Evolutionary conservation across 257 asterid genomes (phyloP).

Genomic region (Osmanthus fragrans): DNA sequence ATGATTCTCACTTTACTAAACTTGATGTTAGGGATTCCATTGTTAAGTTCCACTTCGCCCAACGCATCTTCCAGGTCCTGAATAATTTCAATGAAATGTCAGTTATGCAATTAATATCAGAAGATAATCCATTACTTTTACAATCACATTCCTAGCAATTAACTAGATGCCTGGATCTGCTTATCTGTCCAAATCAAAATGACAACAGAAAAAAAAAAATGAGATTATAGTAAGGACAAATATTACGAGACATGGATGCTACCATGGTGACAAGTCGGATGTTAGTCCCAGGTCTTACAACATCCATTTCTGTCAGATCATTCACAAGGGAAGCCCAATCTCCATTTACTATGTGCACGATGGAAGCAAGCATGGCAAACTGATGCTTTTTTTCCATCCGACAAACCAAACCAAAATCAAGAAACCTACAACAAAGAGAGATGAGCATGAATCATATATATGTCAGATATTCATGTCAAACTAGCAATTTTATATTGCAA

Average conservation of each 20-base stretch:
- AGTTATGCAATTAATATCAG: conserved; percentile 13
- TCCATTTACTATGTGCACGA: conserved; percentile 86
- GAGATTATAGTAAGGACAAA: conserved; percentile 11
- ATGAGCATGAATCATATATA: conserved; percentile 18
- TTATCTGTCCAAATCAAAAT: conserved; percentile 7
- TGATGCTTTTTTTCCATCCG: conserved; percentile 97
- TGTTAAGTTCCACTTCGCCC: conserved; percentile 62
- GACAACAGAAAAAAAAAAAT: neutral
- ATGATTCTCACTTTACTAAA: conserved; percentile 81
- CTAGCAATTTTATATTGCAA: neutral
- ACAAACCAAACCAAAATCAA: conserved; percentile 96
- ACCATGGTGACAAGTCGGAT: conserved; percentile 79
- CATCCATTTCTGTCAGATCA: conserved; percentile 86
- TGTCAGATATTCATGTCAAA: conserved; percentile 16
- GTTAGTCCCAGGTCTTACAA: conserved; percentile 81
- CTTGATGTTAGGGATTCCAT: conserved; percentile 78
- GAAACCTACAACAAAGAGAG: conserved; percentile 55
- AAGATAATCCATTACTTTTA: neutral
- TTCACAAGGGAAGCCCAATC: conserved; percentile 90
- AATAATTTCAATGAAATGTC: conserved; percentile 30
- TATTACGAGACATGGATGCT: conserved; percentile 31
- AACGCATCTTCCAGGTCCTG: conserved; percentile 86
- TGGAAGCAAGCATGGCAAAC: conserved; percentile 87
- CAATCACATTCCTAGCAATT: conserved; percentile 3
- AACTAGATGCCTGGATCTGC: conserved; percentile 1